Evolutionary conservation across 2,329 filamentous ascomycete genomes (phyloP), one percentile per base, ranked within the genome.

Genomic region (Scedosporium dehoogii): DNA sequence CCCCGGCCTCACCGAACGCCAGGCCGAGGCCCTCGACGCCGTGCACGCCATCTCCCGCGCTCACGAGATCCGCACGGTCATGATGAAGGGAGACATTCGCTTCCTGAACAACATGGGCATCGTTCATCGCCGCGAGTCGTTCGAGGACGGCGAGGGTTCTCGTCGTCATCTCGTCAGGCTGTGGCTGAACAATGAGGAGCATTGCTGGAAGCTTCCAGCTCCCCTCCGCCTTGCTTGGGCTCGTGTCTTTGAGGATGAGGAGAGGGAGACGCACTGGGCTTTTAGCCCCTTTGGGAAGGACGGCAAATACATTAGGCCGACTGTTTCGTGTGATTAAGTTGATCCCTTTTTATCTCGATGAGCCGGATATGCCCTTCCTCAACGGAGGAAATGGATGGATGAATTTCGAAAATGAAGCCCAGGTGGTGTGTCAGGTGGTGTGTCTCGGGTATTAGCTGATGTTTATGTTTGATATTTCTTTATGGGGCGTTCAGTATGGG

Each of bases 81-180:
- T 82, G 57, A 74, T 77, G 48, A 75, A 76, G 63, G 81, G 81
- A 0, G 81, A 84, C 66, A 78, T 85, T 12, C 79, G 81, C 64
- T 85, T 78, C 62, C 75, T 79, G 29, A 85, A 85, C 65, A 85
- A 85, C 67, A 67, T 84, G 44, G 78, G 77, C 51, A 67, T 85
- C 2, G 78, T 85, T 53, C 82, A 85, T 64, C 77, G 79, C 0
- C 73, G 82, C 2, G 79, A 78, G 14, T 78, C 74, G 0, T 85
- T 84, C 64, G 72, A 66, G 0, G 77, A 82, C 62, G 75, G 74
- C 0, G 67, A 67, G 0, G 74, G 76, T 51, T 76, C 79, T 63
- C 72, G 74, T 78, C 80, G 69, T 71, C 79, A 83, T 64, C 71
- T 83, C 1, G 66, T 82, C 2, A 72, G 80, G 0, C 70, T 83